Percentiles rank a stretch among this genome's conserved stretches.
phyloP scores from a whole-genome alignment of 345 rosid genomes.

The Eucalyptus virginea region DNA sequence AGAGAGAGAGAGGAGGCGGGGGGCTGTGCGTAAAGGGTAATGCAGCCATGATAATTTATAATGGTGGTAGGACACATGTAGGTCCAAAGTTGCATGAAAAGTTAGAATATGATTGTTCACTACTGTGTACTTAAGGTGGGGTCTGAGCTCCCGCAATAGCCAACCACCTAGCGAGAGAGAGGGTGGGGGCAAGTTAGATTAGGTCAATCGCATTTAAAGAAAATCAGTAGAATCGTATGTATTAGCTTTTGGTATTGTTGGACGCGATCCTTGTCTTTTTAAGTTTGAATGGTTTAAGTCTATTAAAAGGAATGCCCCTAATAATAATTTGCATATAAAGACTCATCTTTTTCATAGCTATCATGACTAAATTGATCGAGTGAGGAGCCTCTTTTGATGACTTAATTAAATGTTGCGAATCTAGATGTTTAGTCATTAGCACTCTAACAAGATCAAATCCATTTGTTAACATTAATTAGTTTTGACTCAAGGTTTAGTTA shows the following conservation, averaged over 20 bases:
- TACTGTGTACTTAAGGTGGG: conserved; percentile 29
- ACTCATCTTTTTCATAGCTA: background rate
- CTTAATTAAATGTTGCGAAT: background rate
- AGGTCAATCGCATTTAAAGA: background rate
- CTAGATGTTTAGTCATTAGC: background rate
- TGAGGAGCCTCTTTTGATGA: background rate
- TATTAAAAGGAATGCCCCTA: background rate
- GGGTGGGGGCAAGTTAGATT: background rate
- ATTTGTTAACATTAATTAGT: background rate
- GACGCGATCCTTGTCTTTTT: background rate
- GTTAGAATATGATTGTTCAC: conserved; percentile 19
- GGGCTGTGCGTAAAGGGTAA: conserved; percentile 42
- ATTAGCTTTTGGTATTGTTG: background rate
- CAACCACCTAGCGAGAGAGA: conserved; percentile 29
- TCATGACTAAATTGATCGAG: background rate
- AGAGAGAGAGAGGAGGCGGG: background rate
- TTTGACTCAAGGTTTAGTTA: background rate
- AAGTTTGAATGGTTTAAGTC: background rate
- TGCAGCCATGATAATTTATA: conserved; percentile 64
- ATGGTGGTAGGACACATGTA: conserved; percentile 39
- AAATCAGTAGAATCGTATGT: background rate
- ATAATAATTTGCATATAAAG: background rate
- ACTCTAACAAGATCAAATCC: background rate
- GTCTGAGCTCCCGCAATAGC: conserved; percentile 27
- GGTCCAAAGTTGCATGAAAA: conserved; percentile 33